Conservation (phyloP, 805 yeast genomes). For the Ogataea pilisensis region DNA sequence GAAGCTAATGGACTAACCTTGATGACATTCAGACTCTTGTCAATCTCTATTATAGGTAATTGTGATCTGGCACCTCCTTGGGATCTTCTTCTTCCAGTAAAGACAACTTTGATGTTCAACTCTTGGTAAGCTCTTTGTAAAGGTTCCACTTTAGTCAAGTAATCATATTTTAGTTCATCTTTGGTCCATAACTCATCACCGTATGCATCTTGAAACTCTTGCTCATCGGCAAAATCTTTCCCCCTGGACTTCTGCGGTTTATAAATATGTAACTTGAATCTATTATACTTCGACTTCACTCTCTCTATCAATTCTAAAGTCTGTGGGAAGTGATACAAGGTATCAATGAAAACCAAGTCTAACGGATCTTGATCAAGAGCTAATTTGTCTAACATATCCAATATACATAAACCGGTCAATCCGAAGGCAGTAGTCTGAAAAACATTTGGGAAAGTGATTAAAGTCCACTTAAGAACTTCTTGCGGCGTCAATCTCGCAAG, state of each 20-base stretch:
- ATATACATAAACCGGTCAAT: conserved; percentile 81
- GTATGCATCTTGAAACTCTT: conserved; percentile 59
- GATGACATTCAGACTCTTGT: conserved; percentile 61
- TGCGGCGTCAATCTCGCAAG: conserved; percentile 57
- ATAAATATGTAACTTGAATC: conserved; percentile 55
- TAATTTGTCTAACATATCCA: conserved; percentile 71
- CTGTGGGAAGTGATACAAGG: conserved; percentile 93
- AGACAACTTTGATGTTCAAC: conserved; percentile 72
- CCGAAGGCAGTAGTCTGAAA: conserved; percentile 96
- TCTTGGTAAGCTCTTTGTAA: conserved; percentile 77
- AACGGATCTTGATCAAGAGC: conserved; percentile 35
- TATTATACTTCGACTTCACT: conserved; percentile 54
- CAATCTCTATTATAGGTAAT: conserved; percentile 73
- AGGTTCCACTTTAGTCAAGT: conserved; percentile 88
- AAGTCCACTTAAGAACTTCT: conserved; percentile 78
- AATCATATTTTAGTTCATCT: conserved; percentile 80
- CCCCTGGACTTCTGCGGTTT: conserved; percentile 40
- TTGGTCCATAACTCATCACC: conserved; percentile 83
- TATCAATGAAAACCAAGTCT: conserved; percentile 83
- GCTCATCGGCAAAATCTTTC: conserved; percentile 45
- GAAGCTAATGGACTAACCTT: conserved; percentile 86
- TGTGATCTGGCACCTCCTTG: conserved; percentile 83
- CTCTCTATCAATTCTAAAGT: conserved; percentile 68
- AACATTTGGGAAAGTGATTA: conserved; percentile 74
- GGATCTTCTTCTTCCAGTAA: conserved; percentile 85